A percentile compares a stretch with the other conserved stretches of the same genome.
Evolutionary conservation across 1,284 basidiomycete genomes (phyloP).

Genomic region (Boletus sp.): DNA sequence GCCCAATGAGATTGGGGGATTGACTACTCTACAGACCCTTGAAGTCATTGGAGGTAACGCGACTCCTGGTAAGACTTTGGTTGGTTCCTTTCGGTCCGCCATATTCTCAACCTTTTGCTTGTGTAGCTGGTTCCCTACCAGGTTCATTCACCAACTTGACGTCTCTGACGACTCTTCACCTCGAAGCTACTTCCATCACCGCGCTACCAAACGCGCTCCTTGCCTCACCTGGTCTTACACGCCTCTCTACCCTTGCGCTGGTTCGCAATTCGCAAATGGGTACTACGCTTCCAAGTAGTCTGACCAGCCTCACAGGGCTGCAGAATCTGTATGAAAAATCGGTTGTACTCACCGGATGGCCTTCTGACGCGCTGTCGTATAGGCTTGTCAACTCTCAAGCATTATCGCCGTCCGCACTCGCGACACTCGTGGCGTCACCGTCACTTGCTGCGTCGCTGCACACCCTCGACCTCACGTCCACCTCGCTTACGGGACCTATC

Average conservation of each 20-base stretch:
- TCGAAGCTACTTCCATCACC: conserved; percentile 45
- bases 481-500: conserved; percentile 32
- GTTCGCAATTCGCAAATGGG: conserved; percentile 45
- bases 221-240: conserved; percentile 31
- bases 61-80: conserved; percentile 39
- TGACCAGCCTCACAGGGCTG: conserved; percentile 34
- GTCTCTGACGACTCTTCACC: conserved; percentile 38
- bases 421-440: conserved; percentile 32
- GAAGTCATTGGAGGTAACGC: conserved; percentile 41
- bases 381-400: conserved; percentile 30
- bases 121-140: conserved; percentile 41
- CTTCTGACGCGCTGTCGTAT: not conserved
- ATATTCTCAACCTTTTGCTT: not conserved
- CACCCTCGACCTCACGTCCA: conserved; percentile 37
- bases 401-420: conserved; percentile 28
- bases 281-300: conserved; percentile 37
- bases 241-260: conserved; percentile 40
- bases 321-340: conserved; percentile 38
- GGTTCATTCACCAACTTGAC: conserved; percentile 38
- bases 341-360: not conserved
- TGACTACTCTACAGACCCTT: conserved; percentile 40
- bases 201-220: conserved; percentile 38
- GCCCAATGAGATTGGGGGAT: conserved; percentile 41
- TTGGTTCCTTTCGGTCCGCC: not conserved
- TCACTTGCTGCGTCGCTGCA: conserved; percentile 36